These are phyloP conservation scores for Aspergillus novofumigatus DNA, from an alignment of 2,329 filamentous ascomycete species.

Conservation along the genomic window DNA sequence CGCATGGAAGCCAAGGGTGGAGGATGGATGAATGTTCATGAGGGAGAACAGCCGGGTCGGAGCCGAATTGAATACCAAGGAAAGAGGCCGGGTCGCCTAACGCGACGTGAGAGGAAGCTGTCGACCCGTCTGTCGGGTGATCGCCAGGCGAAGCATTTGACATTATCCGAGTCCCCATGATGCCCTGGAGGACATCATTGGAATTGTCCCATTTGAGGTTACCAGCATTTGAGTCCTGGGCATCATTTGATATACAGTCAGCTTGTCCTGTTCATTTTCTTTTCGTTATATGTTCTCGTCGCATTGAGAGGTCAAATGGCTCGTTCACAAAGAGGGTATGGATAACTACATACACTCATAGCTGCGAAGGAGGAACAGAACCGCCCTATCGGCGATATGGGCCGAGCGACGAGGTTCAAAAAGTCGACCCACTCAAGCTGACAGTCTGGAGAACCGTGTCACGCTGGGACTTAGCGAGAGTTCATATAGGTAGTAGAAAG, in stretches of 20 bases:
- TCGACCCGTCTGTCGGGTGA: constrained; percentile 8
- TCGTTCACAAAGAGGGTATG: not conserved
- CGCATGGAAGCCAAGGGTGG: constrained; percentile 15
- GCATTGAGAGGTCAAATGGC: not conserved
- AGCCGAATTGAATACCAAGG: constrained; percentile 23
- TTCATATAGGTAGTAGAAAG: not conserved
- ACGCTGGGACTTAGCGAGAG: not conserved
- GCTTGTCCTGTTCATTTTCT: not conserved
- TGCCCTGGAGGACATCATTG: constrained; percentile 30
- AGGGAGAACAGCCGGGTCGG: constrained; percentile 18
- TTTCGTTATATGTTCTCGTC: not conserved
- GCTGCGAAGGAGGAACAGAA: not conserved
- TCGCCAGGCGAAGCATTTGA: constrained; percentile 12
- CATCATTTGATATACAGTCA: not conserved
- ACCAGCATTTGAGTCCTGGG: constrained; percentile 10
- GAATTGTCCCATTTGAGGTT: constrained; percentile 20
- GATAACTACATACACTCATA: constrained; percentile 16
- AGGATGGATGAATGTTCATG: constrained; percentile 18
- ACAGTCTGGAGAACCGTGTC: not conserved
- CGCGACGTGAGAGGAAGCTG: constrained; percentile 9
- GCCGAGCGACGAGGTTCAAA: not conserved
- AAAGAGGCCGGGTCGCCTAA: constrained; percentile 22
- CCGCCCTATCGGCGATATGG: not conserved
- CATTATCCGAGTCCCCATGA: constrained; percentile 19
- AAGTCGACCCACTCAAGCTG: not conserved